Conservation (phyloP, 352 stramenopile species). For the Blastocystis sp. region DNA sequence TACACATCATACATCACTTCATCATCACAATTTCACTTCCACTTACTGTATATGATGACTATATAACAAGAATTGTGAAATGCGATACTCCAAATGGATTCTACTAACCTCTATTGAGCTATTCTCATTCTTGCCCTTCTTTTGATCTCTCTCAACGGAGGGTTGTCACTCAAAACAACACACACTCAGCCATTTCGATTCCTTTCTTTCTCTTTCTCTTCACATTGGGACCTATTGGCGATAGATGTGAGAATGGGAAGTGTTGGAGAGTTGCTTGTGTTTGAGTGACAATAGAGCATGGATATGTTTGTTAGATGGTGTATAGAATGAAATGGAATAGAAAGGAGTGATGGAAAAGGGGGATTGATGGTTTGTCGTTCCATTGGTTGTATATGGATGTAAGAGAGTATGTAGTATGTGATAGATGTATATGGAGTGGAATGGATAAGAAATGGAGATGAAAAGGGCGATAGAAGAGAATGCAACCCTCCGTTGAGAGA, state of each 20-base stretch:
- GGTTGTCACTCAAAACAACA: too few relatives aligned
- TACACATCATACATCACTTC: too few relatives aligned
- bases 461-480: neutral
- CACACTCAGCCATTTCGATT: too few relatives aligned
- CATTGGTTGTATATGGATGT: neutral
- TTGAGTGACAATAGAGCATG: neutral
- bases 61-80: too few relatives aligned
- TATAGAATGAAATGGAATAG: neutral
- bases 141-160: too few relatives aligned
- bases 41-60: too few relatives aligned
- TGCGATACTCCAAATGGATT: too few relatives aligned
- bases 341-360: neutral
- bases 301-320: conserved; percentile 1
- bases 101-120: too few relatives aligned
- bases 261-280: neutral
- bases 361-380: neutral
- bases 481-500: neutral
- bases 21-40: too few relatives aligned
- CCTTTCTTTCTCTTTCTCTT: too few relatives aligned
- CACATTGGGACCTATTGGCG: neutral
- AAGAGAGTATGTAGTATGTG: neutral
- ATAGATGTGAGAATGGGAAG: neutral
- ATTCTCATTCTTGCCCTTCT: too few relatives aligned
- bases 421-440: neutral
- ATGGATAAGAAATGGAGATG: neutral